Percentiles rank a stretch among this genome's conserved stretches.
Conservation (phyloP, 2,329 filamentous ascomycete species). For the Cercospora nicotianae region DNA sequence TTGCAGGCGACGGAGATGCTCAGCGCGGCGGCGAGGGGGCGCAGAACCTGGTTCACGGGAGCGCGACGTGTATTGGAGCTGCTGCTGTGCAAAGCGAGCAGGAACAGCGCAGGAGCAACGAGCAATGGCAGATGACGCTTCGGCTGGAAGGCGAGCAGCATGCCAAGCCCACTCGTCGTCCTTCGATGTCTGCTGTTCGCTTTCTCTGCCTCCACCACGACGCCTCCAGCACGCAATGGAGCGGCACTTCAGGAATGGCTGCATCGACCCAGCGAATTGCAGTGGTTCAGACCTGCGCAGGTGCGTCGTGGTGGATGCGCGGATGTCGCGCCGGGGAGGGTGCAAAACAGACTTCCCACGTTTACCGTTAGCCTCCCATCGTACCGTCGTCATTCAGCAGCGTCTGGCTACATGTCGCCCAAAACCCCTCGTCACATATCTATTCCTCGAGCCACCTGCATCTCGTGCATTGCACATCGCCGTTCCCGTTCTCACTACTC, state of each 20-base stretch:
- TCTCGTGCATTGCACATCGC: background rate
- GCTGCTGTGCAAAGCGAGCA: background rate
- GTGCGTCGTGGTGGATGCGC: background rate
- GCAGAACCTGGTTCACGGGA: background rate
- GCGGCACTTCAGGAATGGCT: background rate
- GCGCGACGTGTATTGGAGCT: background rate
- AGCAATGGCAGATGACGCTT: background rate
- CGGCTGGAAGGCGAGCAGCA: background rate
- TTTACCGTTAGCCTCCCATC: background rate
- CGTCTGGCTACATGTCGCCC: background rate
- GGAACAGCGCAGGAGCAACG: background rate
- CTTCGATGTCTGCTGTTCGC: background rate
- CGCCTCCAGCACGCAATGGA: slow-evolving; percentile 1
- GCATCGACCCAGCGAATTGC: background rate
- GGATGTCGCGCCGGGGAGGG: background rate
- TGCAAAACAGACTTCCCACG: background rate
- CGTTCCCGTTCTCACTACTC: background rate
- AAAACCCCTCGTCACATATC: background rate
- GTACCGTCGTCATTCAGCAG: background rate
- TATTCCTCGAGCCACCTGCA: background rate
- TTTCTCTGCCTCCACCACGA: background rate
- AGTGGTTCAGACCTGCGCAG: background rate
- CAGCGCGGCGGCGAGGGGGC: background rate
- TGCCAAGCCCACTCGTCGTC: background rate
- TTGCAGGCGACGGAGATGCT: background rate